A percentile compares a stretch with the other conserved stretches of the same genome.
phyloP scores from a whole-genome alignment of 768 basidiomycete species.

The Astraeus odoratus region DNA sequence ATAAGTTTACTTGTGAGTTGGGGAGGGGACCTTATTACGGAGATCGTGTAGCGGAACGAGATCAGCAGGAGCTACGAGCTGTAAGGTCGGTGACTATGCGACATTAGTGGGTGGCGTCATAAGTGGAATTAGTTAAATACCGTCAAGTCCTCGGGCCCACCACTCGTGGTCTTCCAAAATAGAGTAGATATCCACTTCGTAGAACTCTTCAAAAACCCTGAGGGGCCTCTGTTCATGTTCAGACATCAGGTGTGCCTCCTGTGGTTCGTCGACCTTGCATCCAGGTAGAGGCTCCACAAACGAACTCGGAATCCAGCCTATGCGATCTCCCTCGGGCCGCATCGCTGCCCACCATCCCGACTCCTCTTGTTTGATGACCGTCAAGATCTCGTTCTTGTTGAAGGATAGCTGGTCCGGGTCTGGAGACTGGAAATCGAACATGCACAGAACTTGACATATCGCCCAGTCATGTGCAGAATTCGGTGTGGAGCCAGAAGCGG shows the following conservation, averaged over 20 bases:
- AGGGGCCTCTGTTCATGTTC: constrained; percentile 44
- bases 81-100: constrained; percentile 12
- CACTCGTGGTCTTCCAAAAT: constrained; percentile 11
- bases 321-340: constrained; percentile 39
- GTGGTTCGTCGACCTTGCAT: neutral
- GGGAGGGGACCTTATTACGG: constrained; percentile 2
- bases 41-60: constrained; percentile 7
- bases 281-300: constrained; percentile 49
- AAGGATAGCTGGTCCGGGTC: constrained; percentile 61
- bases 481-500: constrained; percentile 20
- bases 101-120: constrained; percentile 4
- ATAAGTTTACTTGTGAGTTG: too few species aligned
- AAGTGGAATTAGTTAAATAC: constrained; percentile 6
- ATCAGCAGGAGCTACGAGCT: constrained; percentile 15
- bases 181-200: constrained; percentile 2
- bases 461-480: constrained; percentile 26
- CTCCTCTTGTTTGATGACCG: constrained; percentile 59
- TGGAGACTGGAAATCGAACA: constrained; percentile 59
- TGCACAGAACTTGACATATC: constrained; percentile 42
- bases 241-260: too few species aligned
- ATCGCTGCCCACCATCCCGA: constrained; percentile 83
- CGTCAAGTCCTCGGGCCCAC: constrained; percentile 16
- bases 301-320: constrained; percentile 75
- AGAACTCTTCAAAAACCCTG: constrained; percentile 19
- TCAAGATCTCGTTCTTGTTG: constrained; percentile 57